Evolutionary conservation across 768 basidiomycete genomes (phyloP), one percentile per base, ranked within the genome.

Genomic region (Amanita rimosa): DNA sequence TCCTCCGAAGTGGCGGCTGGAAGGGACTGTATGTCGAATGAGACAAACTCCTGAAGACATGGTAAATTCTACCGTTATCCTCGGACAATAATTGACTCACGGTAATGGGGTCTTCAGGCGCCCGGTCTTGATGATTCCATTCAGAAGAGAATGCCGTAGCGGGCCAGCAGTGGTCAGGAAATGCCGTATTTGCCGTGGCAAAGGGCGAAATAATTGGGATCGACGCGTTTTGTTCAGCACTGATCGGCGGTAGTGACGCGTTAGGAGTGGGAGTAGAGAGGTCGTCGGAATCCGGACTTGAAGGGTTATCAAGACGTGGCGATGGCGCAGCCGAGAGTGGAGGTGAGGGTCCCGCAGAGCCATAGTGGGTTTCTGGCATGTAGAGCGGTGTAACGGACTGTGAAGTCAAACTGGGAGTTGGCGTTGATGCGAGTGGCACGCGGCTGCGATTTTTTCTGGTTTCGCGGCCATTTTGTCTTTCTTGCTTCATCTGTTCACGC

Each of bases 281-380:
- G 10, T 43, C 48, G 14, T 49, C 48, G 13, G 41, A 34, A 17
- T 42, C 48, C 24, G 48, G 33, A 41, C 47, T 48, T 19, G 47
- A 41, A 11, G 27, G 27, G 17, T 38, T 49, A 26, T 49, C 33
- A 35, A 43, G 19, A 10, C 33, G 35, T n/a, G 76, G 75, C 1
- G 79, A 76, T 6, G 71, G 62, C 4, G 73, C 73, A 13, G 70
- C 69, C 0, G 79, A 78, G 29, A 76, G 50, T 0, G 76, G 76
- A 2, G 78, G 76, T 0, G 75, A 73, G n/a, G 76, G 73, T 0
- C 72, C 74, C 9, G 54, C 59, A n/a, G 66, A 54, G 24, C 66
- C 66, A 49, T 68, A 68, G 3, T 48, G 57, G 42, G 61, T n/a
- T 37, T 66, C 53, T 27, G 52, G 60, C 53, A 46, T 52, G 52